These are phyloP conservation scores for Globisporangium parvum DNA, from an alignment of 352 stramenopile species.

Conservation along the genomic window DNA sequence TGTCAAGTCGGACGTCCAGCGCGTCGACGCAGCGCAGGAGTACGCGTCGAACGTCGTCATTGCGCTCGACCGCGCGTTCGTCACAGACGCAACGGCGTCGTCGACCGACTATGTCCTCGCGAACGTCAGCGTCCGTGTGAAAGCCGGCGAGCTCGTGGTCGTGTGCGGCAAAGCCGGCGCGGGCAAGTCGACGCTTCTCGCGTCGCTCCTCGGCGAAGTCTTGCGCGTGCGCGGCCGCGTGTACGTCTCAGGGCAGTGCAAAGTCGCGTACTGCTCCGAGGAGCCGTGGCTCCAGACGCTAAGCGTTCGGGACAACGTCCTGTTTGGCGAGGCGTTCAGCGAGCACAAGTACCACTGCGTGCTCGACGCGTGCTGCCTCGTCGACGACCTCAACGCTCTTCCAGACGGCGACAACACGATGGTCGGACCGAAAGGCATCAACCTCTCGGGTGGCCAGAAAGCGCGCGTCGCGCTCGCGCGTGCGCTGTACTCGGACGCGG, in stretches of 20 bases:
- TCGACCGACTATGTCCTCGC: slow-evolving; percentile 1
- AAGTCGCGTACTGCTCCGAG: slow-evolving; percentile 35
- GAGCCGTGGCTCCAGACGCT: slow-evolving; percentile 77
- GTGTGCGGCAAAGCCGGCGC: slow-evolving; percentile 10
- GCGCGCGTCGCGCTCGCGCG: slow-evolving; percentile 43
- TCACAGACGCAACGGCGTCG: background rate
- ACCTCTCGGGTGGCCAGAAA: slow-evolving; percentile 51
- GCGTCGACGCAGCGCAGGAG: background rate
- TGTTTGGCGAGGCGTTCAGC: slow-evolving; percentile 69
- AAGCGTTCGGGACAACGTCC: slow-evolving; percentile 79
- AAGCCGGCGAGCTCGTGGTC: slow-evolving; percentile 5
- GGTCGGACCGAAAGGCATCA: slow-evolving; percentile 43
- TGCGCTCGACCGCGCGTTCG: slow-evolving; percentile 1
- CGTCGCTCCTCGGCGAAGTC: slow-evolving; percentile 6
- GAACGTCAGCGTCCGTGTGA: slow-evolving; percentile 6
- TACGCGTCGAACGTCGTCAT: background rate
- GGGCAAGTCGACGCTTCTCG: slow-evolving; percentile 15
- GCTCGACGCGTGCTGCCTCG: slow-evolving; percentile 19
- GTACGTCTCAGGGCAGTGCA: slow-evolving; percentile 5
- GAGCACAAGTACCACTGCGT: slow-evolving; percentile 37
- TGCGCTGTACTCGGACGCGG: slow-evolving; percentile 41
- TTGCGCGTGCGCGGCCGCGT: slow-evolving; percentile 6
- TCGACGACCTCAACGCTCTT: slow-evolving; percentile 23
- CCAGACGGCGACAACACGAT: slow-evolving; percentile 47
- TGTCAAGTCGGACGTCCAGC: background rate